Conservation (phyloP, 768 basidiomycete genomes). For the Pleurotus eryngii region DNA sequence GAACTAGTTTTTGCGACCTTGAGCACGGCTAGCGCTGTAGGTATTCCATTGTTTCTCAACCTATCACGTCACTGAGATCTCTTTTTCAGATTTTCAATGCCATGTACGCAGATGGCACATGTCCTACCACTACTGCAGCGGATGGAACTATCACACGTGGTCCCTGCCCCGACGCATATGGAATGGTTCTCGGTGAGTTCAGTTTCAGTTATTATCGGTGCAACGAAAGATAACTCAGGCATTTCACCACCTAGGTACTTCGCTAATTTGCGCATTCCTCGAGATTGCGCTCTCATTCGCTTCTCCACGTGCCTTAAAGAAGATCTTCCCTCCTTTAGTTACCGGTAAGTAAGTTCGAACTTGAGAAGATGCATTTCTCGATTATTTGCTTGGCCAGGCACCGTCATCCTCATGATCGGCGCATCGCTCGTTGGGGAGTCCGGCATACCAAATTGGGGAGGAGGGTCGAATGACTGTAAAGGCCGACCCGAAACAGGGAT, state of each 20-base stretch:
- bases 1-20: constrained; percentile 81
- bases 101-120: constrained; percentile 79
- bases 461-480: constrained; percentile 73
- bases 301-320: constrained; percentile 57
- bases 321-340: constrained; percentile 77
- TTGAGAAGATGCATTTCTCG: background rate
- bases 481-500: constrained; percentile 59
- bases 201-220: no score
- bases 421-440: constrained; percentile 71
- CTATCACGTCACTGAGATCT: no score
- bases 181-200: constrained; percentile 39
- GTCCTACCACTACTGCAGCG: constrained; percentile 50
- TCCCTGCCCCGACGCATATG: constrained; percentile 78
- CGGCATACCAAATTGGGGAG: constrained; percentile 81
- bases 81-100: constrained; percentile 55
- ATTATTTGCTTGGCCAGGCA: constrained; percentile 37
- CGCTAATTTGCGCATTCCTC: constrained; percentile 73
- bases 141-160: constrained; percentile 59
- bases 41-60: constrained; percentile 12
- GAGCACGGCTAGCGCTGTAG: constrained; percentile 65
- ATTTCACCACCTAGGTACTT: constrained; percentile 47
- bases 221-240: no score
- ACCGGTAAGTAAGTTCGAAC: constrained; percentile 43
- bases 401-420: constrained; percentile 79
- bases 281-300: constrained; percentile 79